Conservation (phyloP, 2,329 filamentous ascomycete genomes). For the Pestalotiopsis sp. region DNA sequence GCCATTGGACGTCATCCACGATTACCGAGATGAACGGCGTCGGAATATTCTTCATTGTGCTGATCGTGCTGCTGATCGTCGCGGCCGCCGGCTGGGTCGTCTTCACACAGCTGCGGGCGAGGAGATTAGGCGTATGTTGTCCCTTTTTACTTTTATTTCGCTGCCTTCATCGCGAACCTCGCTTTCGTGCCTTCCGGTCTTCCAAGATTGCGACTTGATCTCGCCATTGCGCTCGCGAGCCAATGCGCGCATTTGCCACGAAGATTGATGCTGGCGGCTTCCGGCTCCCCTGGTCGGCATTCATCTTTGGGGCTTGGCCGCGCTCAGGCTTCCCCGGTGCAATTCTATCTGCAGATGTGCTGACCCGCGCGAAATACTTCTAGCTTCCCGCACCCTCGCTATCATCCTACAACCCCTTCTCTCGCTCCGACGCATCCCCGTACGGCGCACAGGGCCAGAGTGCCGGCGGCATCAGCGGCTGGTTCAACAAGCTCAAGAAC, state of each 20-base stretch:
- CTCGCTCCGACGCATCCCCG: conserved; percentile 43
- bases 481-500: conserved; percentile 73
- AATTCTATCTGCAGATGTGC: neutral
- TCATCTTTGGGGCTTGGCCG: neutral
- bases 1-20: conserved; percentile 11
- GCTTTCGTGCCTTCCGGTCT: neutral
- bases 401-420: conserved; percentile 73
- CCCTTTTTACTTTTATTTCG: too few relatives aligned
- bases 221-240: neutral
- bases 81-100: conserved; percentile 67
- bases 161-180: neutral
- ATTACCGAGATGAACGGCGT: conserved; percentile 51
- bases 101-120: conserved; percentile 73
- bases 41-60: conserved; percentile 73
- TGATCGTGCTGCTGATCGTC: conserved; percentile 63
- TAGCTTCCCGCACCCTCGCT: conserved; percentile 72
- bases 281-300: neutral
- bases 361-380: neutral
- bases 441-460: conserved; percentile 57
- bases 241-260: neutral
- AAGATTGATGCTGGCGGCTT: neutral
- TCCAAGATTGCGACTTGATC: neutral
- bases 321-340: neutral
- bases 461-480: conserved; percentile 68
- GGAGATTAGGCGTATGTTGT: conserved; percentile 66